These are phyloP conservation scores for Globisporangium alternatum DNA, from an alignment of 352 stramenopile species.

Conservation along the genomic window DNA sequence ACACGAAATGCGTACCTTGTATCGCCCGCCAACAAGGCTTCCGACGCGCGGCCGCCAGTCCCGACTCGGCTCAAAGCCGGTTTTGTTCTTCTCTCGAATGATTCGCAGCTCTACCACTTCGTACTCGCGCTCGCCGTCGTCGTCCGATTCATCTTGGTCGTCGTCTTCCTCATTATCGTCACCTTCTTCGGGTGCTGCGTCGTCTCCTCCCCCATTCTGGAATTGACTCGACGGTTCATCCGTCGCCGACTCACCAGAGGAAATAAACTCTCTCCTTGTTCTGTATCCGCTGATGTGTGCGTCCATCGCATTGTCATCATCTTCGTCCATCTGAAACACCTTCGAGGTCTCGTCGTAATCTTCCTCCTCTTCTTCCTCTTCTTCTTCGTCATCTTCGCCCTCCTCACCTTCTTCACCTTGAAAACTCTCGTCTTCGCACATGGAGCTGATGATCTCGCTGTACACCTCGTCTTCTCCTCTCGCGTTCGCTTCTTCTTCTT, in stretches of 20 bases:
- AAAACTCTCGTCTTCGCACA: constrained; percentile 60
- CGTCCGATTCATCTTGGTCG: constrained; percentile 36
- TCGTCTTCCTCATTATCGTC: constrained; percentile 25
- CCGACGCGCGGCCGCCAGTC: constrained; percentile 67
- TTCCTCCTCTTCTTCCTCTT: constrained; percentile 22
- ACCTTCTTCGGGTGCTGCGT: not conserved
- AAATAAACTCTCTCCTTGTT: constrained; percentile 8
- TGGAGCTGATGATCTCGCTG: constrained; percentile 68
- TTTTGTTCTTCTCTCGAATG: constrained; percentile 75
- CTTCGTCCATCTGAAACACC: constrained; percentile 61
- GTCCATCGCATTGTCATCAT: constrained; percentile 24
- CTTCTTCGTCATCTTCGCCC: constrained; percentile 15
- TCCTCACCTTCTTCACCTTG: constrained; percentile 40
- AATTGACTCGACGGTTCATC: not conserved
- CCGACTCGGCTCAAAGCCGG: constrained; percentile 76
- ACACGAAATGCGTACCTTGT: constrained; percentile 36
- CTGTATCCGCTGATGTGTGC: constrained; percentile 14
- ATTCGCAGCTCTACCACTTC: constrained; percentile 71
- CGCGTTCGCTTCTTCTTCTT: constrained; percentile 67
- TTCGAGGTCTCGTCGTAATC: constrained; percentile 37
- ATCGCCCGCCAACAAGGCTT: constrained; percentile 54
- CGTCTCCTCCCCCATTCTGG: constrained; percentile 15
- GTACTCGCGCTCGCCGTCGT: constrained; percentile 50
- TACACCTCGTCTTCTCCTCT: constrained; percentile 77
- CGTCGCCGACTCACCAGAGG: constrained; percentile 4